Evolutionary conservation across 2,329 filamentous ascomycete genomes (phyloP).

Genomic region (Fusarium sp.): DNA sequence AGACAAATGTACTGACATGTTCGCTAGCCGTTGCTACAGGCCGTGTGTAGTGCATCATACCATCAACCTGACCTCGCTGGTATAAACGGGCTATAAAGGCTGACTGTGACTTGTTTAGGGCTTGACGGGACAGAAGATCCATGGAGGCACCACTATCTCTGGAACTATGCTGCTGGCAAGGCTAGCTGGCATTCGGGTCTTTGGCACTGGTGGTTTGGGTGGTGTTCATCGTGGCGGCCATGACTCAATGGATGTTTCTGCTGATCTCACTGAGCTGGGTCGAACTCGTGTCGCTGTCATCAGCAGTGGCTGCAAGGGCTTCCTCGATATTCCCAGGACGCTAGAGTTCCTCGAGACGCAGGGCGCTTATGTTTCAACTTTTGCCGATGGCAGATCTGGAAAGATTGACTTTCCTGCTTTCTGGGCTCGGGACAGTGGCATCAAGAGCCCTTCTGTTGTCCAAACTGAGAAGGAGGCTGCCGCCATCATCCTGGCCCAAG

Average conservation of each 20-base stretch:
- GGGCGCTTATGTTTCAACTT: conserved; percentile 88
- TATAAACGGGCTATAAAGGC: neutral
- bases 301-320: conserved; percentile 94
- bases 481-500: conserved; percentile 87
- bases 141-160: conserved; percentile 93
- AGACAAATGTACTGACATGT: neutral
- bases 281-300: conserved; percentile 90
- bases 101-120: conserved; percentile 37
- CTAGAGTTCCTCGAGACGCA: conserved; percentile 82
- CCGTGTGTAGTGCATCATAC: neutral
- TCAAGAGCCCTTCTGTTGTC: conserved; percentile 83
- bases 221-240: conserved; percentile 94
- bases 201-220: conserved; percentile 94
- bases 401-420: conserved; percentile 92
- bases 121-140: conserved; percentile 70
- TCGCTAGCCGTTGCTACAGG: neutral
- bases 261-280: conserved; percentile 94
- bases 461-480: conserved; percentile 86
- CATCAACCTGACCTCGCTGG: neutral
- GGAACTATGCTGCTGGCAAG: conserved; percentile 93
- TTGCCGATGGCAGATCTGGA: conserved; percentile 83
- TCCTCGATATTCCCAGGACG: conserved; percentile 91
- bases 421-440: conserved; percentile 89
- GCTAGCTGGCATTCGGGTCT: conserved; percentile 89
- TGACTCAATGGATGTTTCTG: conserved; percentile 91